phyloP scores from a whole-genome alignment of 306 rosid genomes.

The Sechiopsis laciniata region DNA sequence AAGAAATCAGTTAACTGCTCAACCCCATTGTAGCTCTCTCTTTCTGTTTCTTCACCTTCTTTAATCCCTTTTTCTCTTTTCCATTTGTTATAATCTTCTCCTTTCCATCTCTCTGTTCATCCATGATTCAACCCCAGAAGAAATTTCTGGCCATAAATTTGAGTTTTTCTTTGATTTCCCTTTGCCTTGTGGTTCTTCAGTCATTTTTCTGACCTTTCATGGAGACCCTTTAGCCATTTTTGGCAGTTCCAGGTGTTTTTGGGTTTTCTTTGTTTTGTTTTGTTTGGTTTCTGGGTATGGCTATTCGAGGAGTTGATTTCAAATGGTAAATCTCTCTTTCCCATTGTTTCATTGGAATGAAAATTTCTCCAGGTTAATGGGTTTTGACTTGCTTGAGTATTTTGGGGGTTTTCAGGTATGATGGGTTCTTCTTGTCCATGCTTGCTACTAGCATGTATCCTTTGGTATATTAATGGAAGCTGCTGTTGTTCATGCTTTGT shows the following conservation, averaged over 20 bases:
- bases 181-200: constrained; percentile 20
- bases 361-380: neutral
- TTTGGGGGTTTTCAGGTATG: constrained; percentile 33
- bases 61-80: neutral
- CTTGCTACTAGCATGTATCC: constrained; percentile 71
- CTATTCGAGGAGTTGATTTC: constrained; percentile 88
- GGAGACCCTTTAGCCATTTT: constrained; percentile 20
- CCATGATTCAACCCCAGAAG: constrained; percentile 11
- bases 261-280: neutral
- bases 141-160: neutral
- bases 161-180: constrained; percentile 21
- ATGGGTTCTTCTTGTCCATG: constrained; percentile 94
- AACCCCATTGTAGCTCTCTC: neutral
- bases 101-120: neutral
- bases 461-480: neutral
- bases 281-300: constrained; percentile 40
- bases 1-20: constrained; percentile 11
- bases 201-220: constrained; percentile 27
- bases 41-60: neutral
- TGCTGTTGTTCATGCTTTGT: neutral
- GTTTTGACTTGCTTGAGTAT: neutral
- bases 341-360: neutral
- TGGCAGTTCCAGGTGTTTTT: constrained; percentile 34
- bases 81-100: neutral
- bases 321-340: constrained; percentile 57